phyloP scores from a whole-genome alignment of 768 basidiomycete species.

The Dacryopinax primogenitus region DNA sequence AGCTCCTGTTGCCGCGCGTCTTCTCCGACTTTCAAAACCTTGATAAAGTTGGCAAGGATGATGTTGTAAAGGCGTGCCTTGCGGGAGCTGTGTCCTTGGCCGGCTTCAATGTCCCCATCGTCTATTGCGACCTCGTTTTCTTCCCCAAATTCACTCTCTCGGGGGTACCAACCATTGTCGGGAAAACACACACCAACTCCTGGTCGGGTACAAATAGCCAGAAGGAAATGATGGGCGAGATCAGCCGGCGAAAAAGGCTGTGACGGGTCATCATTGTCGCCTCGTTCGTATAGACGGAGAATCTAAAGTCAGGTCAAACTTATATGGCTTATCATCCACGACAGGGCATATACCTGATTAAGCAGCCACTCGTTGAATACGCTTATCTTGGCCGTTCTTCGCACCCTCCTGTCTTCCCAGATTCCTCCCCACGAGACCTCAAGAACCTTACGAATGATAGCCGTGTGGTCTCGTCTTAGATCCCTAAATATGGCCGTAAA shows the following conservation, averaged over 20 bases:
- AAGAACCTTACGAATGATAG: slow-evolving; percentile 48
- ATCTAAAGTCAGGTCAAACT: slow-evolving; percentile 35
- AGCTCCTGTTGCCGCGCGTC: slow-evolving; percentile 76
- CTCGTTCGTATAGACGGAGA: slow-evolving; percentile 59
- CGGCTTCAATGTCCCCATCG: slow-evolving; percentile 20
- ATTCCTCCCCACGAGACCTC: slow-evolving; percentile 66
- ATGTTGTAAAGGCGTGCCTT: slow-evolving; percentile 60
- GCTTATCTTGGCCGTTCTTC: slow-evolving; percentile 54
- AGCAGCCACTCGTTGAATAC: slow-evolving; percentile 58
- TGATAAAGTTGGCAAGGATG: slow-evolving; percentile 63
- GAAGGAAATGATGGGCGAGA: slow-evolving; percentile 73
- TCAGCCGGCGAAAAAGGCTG: slow-evolving; percentile 44
- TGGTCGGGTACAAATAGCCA: slow-evolving; percentile 68
- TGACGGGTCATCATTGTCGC: slow-evolving; percentile 35
- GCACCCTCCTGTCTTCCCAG: slow-evolving; percentile 62
- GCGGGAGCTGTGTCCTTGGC: slow-evolving; percentile 20
- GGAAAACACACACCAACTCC: slow-evolving; percentile 78
- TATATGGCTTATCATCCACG: neutral
- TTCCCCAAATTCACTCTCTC: slow-evolving; percentile 36
- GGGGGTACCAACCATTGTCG: slow-evolving; percentile 83
- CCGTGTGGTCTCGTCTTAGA: slow-evolving; percentile 50
- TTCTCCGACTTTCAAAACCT: slow-evolving; percentile 72
- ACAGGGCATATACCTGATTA: slow-evolving; percentile 38
- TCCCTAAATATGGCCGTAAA: slow-evolving; percentile 65
- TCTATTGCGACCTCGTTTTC: slow-evolving; percentile 29